A percentile compares a stretch with the other conserved stretches of the same genome.
Conservation (phyloP, 257 asterid genomes). For the Eustoma russellianum region DNA sequence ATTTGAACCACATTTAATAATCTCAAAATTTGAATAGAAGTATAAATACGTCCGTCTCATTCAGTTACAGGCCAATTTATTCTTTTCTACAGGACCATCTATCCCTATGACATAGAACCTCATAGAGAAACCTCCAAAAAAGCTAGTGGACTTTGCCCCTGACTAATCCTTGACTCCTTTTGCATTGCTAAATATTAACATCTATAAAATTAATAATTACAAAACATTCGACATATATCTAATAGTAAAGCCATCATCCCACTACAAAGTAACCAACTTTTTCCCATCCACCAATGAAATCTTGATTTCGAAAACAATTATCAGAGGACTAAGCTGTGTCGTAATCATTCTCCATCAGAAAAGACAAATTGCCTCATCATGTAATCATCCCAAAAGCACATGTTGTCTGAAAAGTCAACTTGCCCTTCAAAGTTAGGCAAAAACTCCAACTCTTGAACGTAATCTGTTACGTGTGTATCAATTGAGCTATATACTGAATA, state of each 20-base stretch:
- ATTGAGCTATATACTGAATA: not conserved
- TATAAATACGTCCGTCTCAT: conserved; percentile 3
- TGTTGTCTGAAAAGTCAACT: conserved; percentile 25
- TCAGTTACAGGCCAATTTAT: not conserved
- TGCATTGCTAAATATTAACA: conserved; percentile 14
- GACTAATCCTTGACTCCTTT: conserved; percentile 1
- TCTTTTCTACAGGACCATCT: not conserved
- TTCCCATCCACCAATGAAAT: conserved; percentile 4
- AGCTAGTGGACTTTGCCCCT: not conserved
- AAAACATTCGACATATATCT: conserved; percentile 3
- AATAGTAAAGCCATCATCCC: not conserved
- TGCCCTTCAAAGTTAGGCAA: conserved; percentile 27
- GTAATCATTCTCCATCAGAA: conserved; percentile 22
- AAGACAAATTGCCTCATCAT: conserved; percentile 41
- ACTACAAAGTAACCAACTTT: not conserved
- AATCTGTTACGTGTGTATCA: too few relatives aligned
- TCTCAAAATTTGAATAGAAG: not conserved
- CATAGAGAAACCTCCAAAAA: not conserved
- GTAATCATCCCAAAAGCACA: conserved; percentile 62
- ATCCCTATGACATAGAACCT: not conserved
- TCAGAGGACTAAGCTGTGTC: conserved; percentile 9
- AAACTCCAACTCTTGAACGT: too few relatives aligned
- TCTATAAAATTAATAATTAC: not conserved
- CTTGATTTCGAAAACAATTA: conserved; percentile 23
- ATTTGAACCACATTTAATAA: too few relatives aligned